phyloP scores from a whole-genome alignment of 2,329 filamentous ascomycete genomes.

The Grosmannia serpens region DNA sequence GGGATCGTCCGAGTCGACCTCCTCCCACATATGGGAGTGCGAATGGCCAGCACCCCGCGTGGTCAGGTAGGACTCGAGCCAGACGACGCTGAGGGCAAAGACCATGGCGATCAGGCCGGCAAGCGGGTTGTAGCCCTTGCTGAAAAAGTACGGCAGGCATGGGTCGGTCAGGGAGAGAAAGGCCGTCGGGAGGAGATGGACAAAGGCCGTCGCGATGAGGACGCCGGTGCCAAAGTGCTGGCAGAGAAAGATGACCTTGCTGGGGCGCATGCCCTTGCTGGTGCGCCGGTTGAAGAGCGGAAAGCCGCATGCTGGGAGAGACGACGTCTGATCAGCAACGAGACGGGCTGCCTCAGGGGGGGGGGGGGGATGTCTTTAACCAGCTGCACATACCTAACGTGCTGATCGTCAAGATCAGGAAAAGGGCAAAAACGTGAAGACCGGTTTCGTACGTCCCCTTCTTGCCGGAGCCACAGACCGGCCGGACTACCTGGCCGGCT shows the following conservation, averaged over 20 bases:
- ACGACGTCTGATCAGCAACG: too few relatives aligned
- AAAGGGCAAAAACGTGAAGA: slow-evolving; percentile 55
- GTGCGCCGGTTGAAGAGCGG: slow-evolving; percentile 52
- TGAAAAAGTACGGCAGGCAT: slow-evolving; percentile 70
- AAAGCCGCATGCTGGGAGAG: slow-evolving; percentile 48
- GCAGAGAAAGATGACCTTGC: slow-evolving; percentile 51
- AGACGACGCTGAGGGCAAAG: slow-evolving; percentile 70
- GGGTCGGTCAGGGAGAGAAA: slow-evolving; percentile 56
- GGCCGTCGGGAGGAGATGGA: slow-evolving; percentile 60
- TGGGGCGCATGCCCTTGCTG: slow-evolving; percentile 45
- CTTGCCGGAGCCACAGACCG: slow-evolving; percentile 40
- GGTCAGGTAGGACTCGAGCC: slow-evolving; percentile 81
- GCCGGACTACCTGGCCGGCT: slow-evolving; percentile 24
- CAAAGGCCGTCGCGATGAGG: slow-evolving; percentile 76
- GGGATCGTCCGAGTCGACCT: slow-evolving; percentile 25
- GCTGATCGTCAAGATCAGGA: slow-evolving; percentile 53
- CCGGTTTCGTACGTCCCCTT: slow-evolving; percentile 51
- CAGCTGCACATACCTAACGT: slow-evolving; percentile 6
- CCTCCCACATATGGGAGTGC: slow-evolving; percentile 44
- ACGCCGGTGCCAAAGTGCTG: slow-evolving; percentile 75
- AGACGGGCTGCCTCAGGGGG: neutral
- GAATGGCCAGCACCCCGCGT: slow-evolving; percentile 53
- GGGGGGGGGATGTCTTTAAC: too few relatives aligned
- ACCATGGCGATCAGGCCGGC: slow-evolving; percentile 74
- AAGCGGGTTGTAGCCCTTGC: slow-evolving; percentile 64